These are phyloP conservation scores for Xylariaceae sp. DNA, from an alignment of 2,329 filamentous ascomycete species.

Conservation along the genomic window DNA sequence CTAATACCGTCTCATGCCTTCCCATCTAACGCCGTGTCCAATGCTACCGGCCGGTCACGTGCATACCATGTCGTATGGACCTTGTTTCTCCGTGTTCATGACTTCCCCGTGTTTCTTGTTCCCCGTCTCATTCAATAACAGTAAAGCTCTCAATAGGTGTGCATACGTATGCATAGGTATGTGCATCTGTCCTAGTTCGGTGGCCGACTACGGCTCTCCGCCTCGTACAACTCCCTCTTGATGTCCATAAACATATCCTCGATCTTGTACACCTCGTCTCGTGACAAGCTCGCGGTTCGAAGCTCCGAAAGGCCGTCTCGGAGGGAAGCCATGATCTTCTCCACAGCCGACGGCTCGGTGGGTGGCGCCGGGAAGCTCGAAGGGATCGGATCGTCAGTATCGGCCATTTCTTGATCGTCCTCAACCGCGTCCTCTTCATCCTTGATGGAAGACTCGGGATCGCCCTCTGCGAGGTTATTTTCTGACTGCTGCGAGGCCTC, in stretches of 20 bases:
- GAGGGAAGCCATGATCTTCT: conserved; percentile 52
- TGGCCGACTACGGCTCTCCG: conserved; percentile 53
- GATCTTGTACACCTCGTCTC: conserved; percentile 63
- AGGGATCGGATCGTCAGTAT: not conserved
- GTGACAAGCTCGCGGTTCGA: conserved; percentile 55
- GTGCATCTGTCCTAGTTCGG: conserved; percentile 5
- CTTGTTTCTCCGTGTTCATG: no score
- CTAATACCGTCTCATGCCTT: no score
- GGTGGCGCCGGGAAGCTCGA: conserved; percentile 13
- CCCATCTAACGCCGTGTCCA: no score
- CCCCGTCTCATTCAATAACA: no score
- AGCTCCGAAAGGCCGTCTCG: conserved; percentile 57
- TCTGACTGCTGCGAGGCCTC: conserved; percentile 31
- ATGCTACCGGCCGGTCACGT: no score
- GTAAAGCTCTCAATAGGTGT: no score
- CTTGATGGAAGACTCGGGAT: not conserved
- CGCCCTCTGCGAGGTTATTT: conserved; percentile 2
- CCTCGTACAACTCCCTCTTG: conserved; percentile 68
- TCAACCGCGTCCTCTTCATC: conserved; percentile 13
- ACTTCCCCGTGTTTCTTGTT: no score
- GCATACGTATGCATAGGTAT: not conserved
- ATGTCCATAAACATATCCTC: conserved; percentile 80
- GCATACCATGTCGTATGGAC: no score
- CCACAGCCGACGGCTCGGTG: conserved; percentile 33
- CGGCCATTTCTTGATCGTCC: conserved; percentile 2